Percentiles rank a stretch among this genome's conserved stretches.
Evolutionary conservation across 176 grass and related monocot species (phyloP).

Genomic region (Aegilops longissima): DNA sequence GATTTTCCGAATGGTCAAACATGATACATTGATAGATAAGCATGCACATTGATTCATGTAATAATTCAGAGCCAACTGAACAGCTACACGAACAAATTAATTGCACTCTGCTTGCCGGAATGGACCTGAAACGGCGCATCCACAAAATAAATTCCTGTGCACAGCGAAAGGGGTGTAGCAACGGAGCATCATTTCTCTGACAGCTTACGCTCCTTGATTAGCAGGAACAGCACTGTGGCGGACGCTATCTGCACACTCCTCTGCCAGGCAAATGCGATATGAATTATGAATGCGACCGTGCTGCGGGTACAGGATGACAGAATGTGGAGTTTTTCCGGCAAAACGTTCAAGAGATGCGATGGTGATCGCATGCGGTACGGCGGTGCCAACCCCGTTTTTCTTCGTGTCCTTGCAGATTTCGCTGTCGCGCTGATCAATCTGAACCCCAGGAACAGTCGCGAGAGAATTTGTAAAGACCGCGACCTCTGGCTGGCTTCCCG

Average conservation of each 20-base stretch:
- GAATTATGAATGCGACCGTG: background rate
- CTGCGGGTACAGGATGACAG: background rate
- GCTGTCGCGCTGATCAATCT: background rate
- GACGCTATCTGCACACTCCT: background rate
- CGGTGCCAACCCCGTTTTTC: background rate
- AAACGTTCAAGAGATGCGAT: background rate
- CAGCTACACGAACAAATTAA: slow-evolving; percentile 5
- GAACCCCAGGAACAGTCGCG: background rate
- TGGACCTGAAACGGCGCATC: slow-evolving; percentile 6
- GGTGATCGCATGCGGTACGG: background rate
- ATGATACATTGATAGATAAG: too few species aligned
- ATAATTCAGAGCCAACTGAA: too few species aligned
- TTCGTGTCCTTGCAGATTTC: background rate
- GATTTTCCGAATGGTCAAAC: too few species aligned
- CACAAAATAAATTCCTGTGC: background rate
- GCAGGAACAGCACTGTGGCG: background rate
- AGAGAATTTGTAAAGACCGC: background rate
- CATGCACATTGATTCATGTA: too few species aligned
- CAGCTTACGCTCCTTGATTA: background rate
- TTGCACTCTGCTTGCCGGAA: slow-evolving; percentile 14
- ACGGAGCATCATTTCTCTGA: background rate
- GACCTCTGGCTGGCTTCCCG: background rate
- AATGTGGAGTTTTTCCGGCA: background rate
- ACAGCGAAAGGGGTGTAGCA: background rate
- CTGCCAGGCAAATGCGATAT: background rate